Percentiles rank a stretch among this genome's conserved stretches.
phyloP scores from a whole-genome alignment of 768 basidiomycete genomes.

The Lentinula detonsa region DNA sequence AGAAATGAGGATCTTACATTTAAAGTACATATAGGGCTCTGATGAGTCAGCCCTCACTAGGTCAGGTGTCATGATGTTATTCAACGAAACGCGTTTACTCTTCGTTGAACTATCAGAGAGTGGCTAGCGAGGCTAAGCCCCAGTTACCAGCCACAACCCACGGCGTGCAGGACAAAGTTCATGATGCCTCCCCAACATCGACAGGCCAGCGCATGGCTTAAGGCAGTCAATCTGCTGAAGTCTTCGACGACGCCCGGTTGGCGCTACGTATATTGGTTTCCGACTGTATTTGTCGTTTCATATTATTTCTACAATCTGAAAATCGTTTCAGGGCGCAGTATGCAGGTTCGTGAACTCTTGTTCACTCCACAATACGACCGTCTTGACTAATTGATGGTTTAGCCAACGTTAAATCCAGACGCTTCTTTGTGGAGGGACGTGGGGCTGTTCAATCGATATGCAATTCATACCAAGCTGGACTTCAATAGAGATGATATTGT shows the following conservation, averaged over 20 bases:
- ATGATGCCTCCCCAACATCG: background rate
- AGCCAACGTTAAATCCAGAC: conserved; percentile 74
- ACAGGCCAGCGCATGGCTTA: background rate
- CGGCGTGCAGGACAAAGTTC: too few species aligned
- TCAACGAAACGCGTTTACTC: too few species aligned
- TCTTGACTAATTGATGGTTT: conserved; percentile 15
- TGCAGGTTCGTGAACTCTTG: conserved; percentile 49
- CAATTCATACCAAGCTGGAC: conserved; percentile 26
- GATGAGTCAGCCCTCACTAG: too few species aligned
- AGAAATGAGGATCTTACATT: too few species aligned
- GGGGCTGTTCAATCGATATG: conserved; percentile 54
- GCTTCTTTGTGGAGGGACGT: conserved; percentile 56
- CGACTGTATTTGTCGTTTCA: conserved; percentile 40
- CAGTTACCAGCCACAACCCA: too few species aligned
- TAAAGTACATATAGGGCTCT: too few species aligned
- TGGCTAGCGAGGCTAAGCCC: too few species aligned
- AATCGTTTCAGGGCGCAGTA: conserved; percentile 56
- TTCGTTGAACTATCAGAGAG: too few species aligned
- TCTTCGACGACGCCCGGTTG: conserved; percentile 17
- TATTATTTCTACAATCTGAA: conserved; percentile 49
- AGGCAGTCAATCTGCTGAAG: background rate
- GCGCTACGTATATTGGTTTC: conserved; percentile 51
- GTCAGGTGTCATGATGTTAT: too few species aligned
- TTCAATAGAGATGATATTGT: conserved; percentile 60
- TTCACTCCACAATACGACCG: background rate